Conservation (phyloP, 1,139 yeast genomes). For the Candida tetrigidarum region DNA sequence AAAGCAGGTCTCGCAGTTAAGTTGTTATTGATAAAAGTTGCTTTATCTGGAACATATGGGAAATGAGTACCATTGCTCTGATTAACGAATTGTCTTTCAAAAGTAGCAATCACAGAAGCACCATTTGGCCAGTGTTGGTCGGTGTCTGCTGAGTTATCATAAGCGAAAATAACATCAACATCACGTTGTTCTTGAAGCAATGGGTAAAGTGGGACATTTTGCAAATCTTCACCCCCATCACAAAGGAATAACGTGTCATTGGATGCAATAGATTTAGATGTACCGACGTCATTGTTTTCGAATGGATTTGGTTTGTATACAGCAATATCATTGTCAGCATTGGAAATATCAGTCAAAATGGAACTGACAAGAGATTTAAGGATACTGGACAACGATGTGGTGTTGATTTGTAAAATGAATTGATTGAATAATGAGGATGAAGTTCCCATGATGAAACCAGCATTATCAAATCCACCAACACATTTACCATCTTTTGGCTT, state of each 20-base stretch:
- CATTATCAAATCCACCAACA: slow-evolving; percentile 75
- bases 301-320: slow-evolving; percentile 59
- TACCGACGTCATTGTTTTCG: slow-evolving; percentile 47
- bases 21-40: slow-evolving; percentile 63
- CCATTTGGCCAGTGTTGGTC: slow-evolving; percentile 48
- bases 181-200: slow-evolving; percentile 42
- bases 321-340: slow-evolving; percentile 47
- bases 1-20: slow-evolving; percentile 73
- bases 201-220: slow-evolving; percentile 44
- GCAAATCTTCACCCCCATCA: slow-evolving; percentile 52
- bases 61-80: slow-evolving; percentile 71
- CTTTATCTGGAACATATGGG: slow-evolving; percentile 84
- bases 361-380: slow-evolving; percentile 44
- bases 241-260: slow-evolving; percentile 42
- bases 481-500: slow-evolving; percentile 49
- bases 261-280: slow-evolving; percentile 27
- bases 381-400: slow-evolving; percentile 56
- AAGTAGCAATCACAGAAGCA: slow-evolving; percentile 48
- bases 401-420: slow-evolving; percentile 65
- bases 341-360: slow-evolving; percentile 51
- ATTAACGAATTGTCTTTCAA: slow-evolving; percentile 65
- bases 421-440: slow-evolving; percentile 84
- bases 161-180: slow-evolving; percentile 49
- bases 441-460: slow-evolving; percentile 84
- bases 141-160: slow-evolving; percentile 54